These are phyloP conservation scores for Geotrichum citri-aurantii DNA, from an alignment of 1,139 yeast species.

Conservation along the genomic window DNA sequence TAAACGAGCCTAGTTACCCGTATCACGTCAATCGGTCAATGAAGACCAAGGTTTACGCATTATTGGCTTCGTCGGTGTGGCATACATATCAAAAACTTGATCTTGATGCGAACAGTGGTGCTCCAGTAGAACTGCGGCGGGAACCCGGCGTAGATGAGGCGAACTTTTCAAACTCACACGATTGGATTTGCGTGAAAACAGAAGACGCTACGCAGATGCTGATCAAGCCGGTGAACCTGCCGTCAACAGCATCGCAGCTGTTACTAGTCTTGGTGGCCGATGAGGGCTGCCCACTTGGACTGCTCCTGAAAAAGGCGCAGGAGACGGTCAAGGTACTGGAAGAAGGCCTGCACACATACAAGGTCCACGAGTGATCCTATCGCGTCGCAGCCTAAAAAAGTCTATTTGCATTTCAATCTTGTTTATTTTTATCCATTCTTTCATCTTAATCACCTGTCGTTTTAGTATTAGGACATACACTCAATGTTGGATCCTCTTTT, in stretches of 20 bases:
- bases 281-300: conserved; percentile 29
- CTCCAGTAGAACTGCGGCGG: not conserved
- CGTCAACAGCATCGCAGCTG: conserved; percentile 22
- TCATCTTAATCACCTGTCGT: too few relatives aligned
- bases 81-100: conserved; percentile 23
- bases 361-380: conserved; percentile 20
- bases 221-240: conserved; percentile 24
- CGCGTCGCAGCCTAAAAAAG: not conserved
- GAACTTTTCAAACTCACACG: conserved; percentile 6
- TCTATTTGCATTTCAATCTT: not conserved
- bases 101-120: conserved; percentile 4
- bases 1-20: conserved; percentile 18
- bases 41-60: conserved; percentile 30
- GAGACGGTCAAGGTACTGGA: conserved; percentile 27
- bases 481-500: not conserved
- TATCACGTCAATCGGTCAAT: conserved; percentile 27
- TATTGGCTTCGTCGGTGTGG: conserved; percentile 31
- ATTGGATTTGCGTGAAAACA: conserved; percentile 28
- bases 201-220: conserved; percentile 27
- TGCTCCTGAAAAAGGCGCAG: conserved; percentile 24
- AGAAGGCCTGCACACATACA: conserved; percentile 26
- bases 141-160: conserved; percentile 2
- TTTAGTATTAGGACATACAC: not conserved
- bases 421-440: not conserved
- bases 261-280: conserved; percentile 29